A percentile compares a stretch with the other conserved stretches of the same genome.
Conservation (phyloP, 73 alveolate genomes). For the Stentor roeselii region DNA sequence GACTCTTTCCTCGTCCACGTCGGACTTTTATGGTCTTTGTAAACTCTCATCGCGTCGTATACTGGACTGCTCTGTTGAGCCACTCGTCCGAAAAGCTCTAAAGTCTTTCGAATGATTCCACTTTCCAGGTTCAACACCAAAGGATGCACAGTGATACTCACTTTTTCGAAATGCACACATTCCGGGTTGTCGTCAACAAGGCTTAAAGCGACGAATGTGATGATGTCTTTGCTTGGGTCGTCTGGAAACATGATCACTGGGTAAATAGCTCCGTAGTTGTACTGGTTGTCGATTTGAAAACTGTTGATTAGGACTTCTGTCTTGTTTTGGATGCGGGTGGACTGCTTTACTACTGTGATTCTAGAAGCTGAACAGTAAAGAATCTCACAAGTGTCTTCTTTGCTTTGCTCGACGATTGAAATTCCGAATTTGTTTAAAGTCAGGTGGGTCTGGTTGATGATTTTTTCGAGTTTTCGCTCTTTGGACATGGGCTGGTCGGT, state of each 20-base stretch:
- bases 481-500: neutral
- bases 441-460: neutral
- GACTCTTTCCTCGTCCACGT: conserved; percentile 12
- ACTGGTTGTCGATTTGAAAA: conserved; percentile 56
- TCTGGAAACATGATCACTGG: conserved; percentile 59
- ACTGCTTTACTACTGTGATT: neutral
- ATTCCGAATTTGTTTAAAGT: conserved; percentile 13
- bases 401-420: neutral
- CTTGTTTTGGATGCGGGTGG: conserved; percentile 30
- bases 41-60: neutral
- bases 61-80: neutral
- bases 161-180: neutral
- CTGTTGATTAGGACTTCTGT: conserved; percentile 31
- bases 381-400: neutral
- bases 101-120: neutral
- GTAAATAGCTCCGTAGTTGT: conserved; percentile 32
- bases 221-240: neutral
- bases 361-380: conserved; percentile 8
- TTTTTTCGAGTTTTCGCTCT: neutral
- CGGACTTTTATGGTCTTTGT: neutral
- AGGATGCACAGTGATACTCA: conserved; percentile 7
- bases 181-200: conserved; percentile 25
- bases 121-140: conserved; percentile 10
- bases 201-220: neutral
- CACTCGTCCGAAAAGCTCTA: neutral